Conservation (phyloP, 352 stramenopile species). For the Albugo laibachii region DNA sequence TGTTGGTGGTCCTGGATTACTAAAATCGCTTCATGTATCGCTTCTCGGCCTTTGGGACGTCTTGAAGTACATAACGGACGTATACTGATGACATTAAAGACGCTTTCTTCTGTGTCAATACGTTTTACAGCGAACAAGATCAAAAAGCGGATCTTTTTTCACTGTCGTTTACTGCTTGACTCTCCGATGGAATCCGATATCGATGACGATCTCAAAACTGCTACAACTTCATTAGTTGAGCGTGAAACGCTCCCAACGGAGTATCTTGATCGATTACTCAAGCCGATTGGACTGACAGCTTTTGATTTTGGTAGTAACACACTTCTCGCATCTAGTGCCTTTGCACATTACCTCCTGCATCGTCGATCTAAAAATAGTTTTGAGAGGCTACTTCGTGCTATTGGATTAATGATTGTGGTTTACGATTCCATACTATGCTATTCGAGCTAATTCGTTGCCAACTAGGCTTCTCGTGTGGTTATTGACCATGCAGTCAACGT, state of each 20-base stretch:
- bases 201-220: constrained; percentile 75
- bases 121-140: constrained; percentile 54
- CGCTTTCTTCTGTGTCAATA: constrained; percentile 69
- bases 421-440: constrained; percentile 65
- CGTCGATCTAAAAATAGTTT: constrained; percentile 15
- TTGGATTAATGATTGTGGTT: constrained; percentile 33
- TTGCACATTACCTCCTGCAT: constrained; percentile 41
- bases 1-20: constrained; percentile 39
- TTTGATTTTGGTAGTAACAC: constrained; percentile 74
- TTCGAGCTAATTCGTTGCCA: constrained; percentile 53
- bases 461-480: constrained; percentile 51
- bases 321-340: constrained; percentile 50
- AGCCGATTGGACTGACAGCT: constrained; percentile 49
- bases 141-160: constrained; percentile 37
- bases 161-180: constrained; percentile 63
- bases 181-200: constrained; percentile 72
- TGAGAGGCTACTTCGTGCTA: constrained; percentile 33
- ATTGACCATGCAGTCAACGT: constrained; percentile 69
- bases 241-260: constrained; percentile 56
- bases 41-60: constrained; percentile 60
- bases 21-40: constrained; percentile 60
- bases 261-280: constrained; percentile 66
- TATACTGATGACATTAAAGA: constrained; percentile 63
- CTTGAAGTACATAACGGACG: constrained; percentile 73
- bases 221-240: constrained; percentile 54